phyloP scores from a whole-genome alignment of 2,329 filamentous ascomycete species.

The Venturia asperata region DNA sequence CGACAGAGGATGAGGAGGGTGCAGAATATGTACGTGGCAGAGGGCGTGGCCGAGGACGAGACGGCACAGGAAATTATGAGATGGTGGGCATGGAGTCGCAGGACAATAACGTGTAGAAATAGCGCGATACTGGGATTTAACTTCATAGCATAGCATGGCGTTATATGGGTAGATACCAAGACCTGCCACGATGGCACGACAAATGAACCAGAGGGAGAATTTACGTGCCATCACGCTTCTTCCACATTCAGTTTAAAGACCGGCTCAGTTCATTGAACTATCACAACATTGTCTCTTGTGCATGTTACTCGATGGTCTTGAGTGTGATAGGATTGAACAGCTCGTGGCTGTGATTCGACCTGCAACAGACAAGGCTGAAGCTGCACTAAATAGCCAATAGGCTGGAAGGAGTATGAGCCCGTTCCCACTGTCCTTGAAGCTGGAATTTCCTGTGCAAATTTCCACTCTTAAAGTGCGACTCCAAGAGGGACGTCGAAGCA shows the following conservation, averaged over 20 bases:
- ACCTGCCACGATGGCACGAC: background rate
- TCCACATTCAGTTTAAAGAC: background rate
- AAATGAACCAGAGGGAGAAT: background rate
- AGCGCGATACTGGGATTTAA: constrained; percentile 24
- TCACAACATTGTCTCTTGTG: background rate
- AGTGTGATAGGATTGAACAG: background rate
- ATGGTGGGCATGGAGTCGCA: constrained; percentile 40
- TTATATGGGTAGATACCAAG: constrained; percentile 11
- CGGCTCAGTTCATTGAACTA: no score
- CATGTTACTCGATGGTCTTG: background rate
- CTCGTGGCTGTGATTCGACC: background rate
- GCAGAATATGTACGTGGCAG: constrained; percentile 21
- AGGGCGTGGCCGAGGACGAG: constrained; percentile 33
- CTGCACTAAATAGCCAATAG: background rate
- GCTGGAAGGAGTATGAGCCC: background rate
- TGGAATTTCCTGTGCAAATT: background rate
- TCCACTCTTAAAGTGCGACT: background rate
- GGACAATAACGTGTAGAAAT: constrained; percentile 26
- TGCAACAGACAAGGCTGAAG: background rate
- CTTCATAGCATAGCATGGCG: constrained; percentile 19
- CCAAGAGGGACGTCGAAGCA: background rate
- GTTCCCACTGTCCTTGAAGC: no score
- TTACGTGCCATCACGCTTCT: background rate
- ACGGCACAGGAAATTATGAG: constrained; percentile 43
- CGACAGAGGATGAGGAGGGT: constrained; percentile 29